These are phyloP conservation scores for Alternaria metachromatica DNA, from an alignment of 2,329 filamentous ascomycete genomes.

Conservation along the genomic window DNA sequence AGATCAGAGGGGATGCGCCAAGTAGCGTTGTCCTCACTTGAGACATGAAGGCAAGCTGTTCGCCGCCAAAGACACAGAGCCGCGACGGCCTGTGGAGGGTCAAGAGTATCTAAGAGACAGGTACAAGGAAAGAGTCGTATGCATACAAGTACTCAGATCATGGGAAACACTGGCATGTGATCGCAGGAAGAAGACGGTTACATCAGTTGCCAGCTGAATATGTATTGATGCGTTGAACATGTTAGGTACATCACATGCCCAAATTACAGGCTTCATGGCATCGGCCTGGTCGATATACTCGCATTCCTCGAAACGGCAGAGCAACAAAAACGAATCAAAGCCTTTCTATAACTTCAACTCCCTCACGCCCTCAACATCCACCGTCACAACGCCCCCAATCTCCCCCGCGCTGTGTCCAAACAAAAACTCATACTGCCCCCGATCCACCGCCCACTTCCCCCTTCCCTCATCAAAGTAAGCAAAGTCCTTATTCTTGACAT, in stretches of 20 bases:
- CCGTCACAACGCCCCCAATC: constrained; percentile 31
- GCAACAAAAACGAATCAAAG: background rate
- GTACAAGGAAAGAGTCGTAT: too few relatives aligned
- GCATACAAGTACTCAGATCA: background rate
- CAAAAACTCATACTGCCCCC: constrained; percentile 39
- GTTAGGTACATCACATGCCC: background rate
- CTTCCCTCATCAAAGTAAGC: constrained; percentile 41
- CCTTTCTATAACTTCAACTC: constrained; percentile 16
- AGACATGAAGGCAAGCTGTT: too few relatives aligned
- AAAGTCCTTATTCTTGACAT: constrained; percentile 33
- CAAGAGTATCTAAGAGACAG: too few relatives aligned
- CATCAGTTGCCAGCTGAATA: background rate
- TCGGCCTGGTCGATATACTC: background rate
- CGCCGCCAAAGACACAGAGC: too few relatives aligned
- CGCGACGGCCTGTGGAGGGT: too few relatives aligned
- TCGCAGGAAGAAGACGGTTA: background rate
- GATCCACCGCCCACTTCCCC: constrained; percentile 39
- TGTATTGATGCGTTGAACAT: background rate
- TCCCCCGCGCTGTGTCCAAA: constrained; percentile 40
- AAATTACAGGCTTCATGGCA: background rate
- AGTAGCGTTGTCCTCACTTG: background rate
- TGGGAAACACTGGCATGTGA: too few relatives aligned
- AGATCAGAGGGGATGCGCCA: background rate
- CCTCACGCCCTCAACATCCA: constrained; percentile 29
- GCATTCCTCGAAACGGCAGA: background rate